Evolutionary conservation across 208 protist species (phyloP), one percentile per base, ranked within the genome.

Genomic region (Strigomonas culicis): DNA sequence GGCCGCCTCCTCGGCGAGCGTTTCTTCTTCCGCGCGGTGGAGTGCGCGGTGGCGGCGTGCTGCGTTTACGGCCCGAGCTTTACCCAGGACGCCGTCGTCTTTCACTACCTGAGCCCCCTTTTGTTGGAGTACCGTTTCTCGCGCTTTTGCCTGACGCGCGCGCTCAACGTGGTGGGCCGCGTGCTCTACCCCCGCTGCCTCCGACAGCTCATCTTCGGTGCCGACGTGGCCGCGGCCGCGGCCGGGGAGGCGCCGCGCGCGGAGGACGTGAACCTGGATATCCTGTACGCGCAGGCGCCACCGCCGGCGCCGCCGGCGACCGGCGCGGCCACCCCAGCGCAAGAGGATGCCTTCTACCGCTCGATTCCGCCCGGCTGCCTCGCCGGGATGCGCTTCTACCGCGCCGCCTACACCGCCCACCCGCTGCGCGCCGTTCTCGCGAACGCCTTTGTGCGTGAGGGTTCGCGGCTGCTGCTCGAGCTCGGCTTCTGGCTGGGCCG

Each of bases 91-190:
- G 82, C 86, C 15, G 79, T 82, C 27, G 62, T 73, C 17, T 74
- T 83, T 62, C 79, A 85, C 52, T 69, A 77, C 56, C 25, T 82
- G 17, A 83, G 79, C 59, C 70, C 76, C 0, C 57, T 79, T 24
- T 74, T 93, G 11, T 74, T 80, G 24, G 73, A 90, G 43, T 86
- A 90, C 62, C 79, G 72, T 41, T 88, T 88, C 70, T 63, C 32
- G 19, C 69, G 71, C 17, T 77, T 65, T 30, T 88, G 81, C 77
- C 8, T 79, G 27, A 88, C 81, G 41, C 81, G 78, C 1, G 13
- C 70, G 1, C 52, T 83, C 17, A 66, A 69, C 19, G 52, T 17
- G 0, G 49, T 75, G 1, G 74, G 62, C 6, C 63, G 63, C 2
- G 7, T 77, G 4, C 32, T 86, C 31, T 63, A 63, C 49, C 85